phyloP scores from a whole-genome alignment of 768 basidiomycete species.

The Pisolithus albus region DNA sequence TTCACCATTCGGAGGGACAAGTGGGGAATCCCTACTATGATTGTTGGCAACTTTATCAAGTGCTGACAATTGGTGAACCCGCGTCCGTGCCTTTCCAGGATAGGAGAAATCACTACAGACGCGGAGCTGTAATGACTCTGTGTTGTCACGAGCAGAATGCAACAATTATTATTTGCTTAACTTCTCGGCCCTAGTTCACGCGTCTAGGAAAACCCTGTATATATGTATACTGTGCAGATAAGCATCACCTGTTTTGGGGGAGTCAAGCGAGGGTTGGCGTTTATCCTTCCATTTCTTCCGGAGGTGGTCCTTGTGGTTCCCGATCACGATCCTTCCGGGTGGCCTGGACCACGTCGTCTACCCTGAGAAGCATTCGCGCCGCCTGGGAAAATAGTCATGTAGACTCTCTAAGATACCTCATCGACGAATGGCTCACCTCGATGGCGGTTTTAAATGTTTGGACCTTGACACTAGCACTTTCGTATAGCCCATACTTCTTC shows the following conservation, averaged over 20 bases:
- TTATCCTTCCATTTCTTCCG: conserved; percentile 46
- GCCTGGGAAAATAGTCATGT: conserved; percentile 39
- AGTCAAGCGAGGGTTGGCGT: too few species aligned
- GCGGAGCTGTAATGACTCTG: too few species aligned
- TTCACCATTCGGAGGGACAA: conserved; percentile 81
- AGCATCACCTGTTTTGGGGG: background rate
- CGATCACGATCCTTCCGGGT: conserved; percentile 56
- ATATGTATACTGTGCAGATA: background rate
- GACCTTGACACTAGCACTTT: conserved; percentile 95
- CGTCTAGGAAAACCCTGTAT: background rate
- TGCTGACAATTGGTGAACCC: conserved; percentile 31
- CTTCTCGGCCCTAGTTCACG: background rate
- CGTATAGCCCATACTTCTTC: conserved; percentile 89
- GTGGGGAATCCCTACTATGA: conserved; percentile 85
- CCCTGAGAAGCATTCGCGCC: conserved; percentile 83
- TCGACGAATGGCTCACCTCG: conserved; percentile 45
- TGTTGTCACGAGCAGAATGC: background rate
- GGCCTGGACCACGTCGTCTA: conserved; percentile 94
- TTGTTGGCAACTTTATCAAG: conserved; percentile 83
- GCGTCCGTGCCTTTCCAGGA: too few species aligned
- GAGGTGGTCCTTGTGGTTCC: conserved; percentile 45
- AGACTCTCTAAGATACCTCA: background rate
- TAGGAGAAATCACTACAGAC: too few species aligned
- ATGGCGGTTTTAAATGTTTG: conserved; percentile 97
- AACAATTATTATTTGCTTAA: background rate